Conservation (phyloP, 2,329 filamentous ascomycete species). For the Stagonosporopsis tanaceti region DNA sequence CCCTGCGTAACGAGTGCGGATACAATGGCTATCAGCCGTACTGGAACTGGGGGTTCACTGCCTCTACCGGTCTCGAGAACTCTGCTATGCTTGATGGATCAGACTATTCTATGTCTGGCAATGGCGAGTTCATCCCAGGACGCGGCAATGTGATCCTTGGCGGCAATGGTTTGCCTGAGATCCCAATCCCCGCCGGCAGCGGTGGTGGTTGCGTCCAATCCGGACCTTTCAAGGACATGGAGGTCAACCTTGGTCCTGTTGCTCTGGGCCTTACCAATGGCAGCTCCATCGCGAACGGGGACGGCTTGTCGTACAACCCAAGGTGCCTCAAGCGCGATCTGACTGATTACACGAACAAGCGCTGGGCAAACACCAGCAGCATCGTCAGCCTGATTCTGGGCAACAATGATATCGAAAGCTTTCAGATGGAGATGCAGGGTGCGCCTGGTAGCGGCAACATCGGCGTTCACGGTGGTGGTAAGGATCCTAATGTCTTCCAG, state of each 20-base stretch:
- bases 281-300: conserved; percentile 37
- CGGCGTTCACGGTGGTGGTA: conserved; percentile 41
- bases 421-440: conserved; percentile 45
- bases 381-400: conserved; percentile 35
- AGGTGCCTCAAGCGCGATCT: conserved; percentile 39
- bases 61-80: conserved; percentile 52
- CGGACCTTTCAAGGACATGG: conserved; percentile 60
- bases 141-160: conserved; percentile 39
- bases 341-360: conserved; percentile 34
- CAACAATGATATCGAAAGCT: conserved; percentile 35
- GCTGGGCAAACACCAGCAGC: conserved; percentile 33
- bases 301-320: conserved; percentile 28
- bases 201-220: conserved; percentile 64
- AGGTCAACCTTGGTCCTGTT: conserved; percentile 30
- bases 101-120: conserved; percentile 55
- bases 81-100: conserved; percentile 65
- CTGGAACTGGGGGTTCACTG: conserved; percentile 62
- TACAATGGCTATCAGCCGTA: conserved; percentile 56
- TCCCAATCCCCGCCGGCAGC: conserved; percentile 56
- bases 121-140: conserved; percentile 51
- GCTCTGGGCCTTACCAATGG: conserved; percentile 24
- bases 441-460: conserved; percentile 33
- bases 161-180: conserved; percentile 27
- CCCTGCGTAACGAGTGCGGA: conserved; percentile 53
- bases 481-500: conserved; percentile 11